Evolutionary conservation across 768 basidiomycete genomes (phyloP), one percentile per base, ranked within the genome.

Genomic region (Chalciporus chontae): DNA sequence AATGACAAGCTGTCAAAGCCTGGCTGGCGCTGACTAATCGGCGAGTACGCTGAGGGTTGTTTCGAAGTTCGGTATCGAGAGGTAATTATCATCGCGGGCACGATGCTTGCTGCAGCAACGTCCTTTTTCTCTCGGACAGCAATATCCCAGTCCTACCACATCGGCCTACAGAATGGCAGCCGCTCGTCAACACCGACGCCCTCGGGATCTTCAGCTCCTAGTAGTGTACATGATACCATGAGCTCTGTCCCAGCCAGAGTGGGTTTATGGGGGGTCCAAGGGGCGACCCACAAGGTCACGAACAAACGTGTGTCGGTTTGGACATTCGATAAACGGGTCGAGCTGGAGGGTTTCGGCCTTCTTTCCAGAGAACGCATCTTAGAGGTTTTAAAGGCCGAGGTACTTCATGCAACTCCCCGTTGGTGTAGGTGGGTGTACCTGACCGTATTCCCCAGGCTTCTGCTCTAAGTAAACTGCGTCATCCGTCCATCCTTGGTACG

Each of bases 301-400:
- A 79, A 77, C 55, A 96, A 97, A 69, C 85, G 83, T 50, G 94
- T 97, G 5, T 89, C 86, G 15, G 84, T 99, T 15, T 99, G 95
- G 95, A 78, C 79, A 23, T 87, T 89, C 56, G 94, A 98, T 64
- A 97, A 97, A 73, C 75, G 79, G 50, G 73, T 76, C 0, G 90
- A 93, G 50, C 76, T 84, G 75, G 89, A 93, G 55, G 76, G 83
- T 46, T 69, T 88, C 59, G 77, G 80, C 2, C 75, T 78, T 4
- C 51, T 73, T 36, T 84, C 83, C 36, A 85, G 73, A 65, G 94
- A 95, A 48, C 79, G 78, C 59, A 81, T 84, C 3, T 56, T 95
- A 17, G 93, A 95, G 55, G 83, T 91, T 3, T 67, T 98, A 66
- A 97, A 94, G 69, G 80, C 84, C 26, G 95, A 99, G 84, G 95